These are phyloP conservation scores for Pugionium cornutum DNA, from an alignment of 345 rosid species.

Conservation along the genomic window DNA sequence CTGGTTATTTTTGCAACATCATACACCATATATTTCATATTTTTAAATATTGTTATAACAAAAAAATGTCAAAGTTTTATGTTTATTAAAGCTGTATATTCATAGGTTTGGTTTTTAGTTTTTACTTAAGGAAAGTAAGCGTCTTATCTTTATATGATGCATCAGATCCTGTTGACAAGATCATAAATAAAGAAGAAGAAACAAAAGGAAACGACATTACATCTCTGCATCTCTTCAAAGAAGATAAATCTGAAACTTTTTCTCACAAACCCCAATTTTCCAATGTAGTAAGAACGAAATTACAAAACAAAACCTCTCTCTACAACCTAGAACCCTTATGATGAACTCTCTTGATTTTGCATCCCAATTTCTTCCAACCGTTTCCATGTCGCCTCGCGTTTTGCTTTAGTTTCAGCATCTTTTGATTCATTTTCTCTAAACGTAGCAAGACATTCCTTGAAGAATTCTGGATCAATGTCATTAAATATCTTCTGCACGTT, in stretches of 20 bases:
- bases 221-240: slow-evolving; percentile 26
- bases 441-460: slow-evolving; percentile 56
- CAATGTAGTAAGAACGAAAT: slow-evolving; percentile 30
- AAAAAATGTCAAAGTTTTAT: no score
- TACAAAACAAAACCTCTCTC: slow-evolving; percentile 29
- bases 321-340: slow-evolving; percentile 32
- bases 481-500: slow-evolving; percentile 68
- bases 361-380: slow-evolving; percentile 60
- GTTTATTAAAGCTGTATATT: no score
- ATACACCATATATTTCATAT: no score
- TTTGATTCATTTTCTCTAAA: slow-evolving; percentile 54
- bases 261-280: slow-evolving; percentile 17
- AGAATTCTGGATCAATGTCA: slow-evolving; percentile 66
- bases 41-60: no score
- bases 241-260: no score
- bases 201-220: slow-evolving; percentile 5
- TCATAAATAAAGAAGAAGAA: no score
- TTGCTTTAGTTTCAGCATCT: slow-evolving; percentile 46
- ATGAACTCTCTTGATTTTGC: slow-evolving; percentile 27
- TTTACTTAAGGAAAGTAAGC: no score
- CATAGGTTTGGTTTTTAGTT: no score
- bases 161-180: no score
- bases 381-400: slow-evolving; percentile 62
- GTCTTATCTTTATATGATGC: no score
- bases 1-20: no score